These are phyloP conservation scores for Sphagnurus paluster DNA, from an alignment of 1,284 basidiomycete species.

Conservation along the genomic window DNA sequence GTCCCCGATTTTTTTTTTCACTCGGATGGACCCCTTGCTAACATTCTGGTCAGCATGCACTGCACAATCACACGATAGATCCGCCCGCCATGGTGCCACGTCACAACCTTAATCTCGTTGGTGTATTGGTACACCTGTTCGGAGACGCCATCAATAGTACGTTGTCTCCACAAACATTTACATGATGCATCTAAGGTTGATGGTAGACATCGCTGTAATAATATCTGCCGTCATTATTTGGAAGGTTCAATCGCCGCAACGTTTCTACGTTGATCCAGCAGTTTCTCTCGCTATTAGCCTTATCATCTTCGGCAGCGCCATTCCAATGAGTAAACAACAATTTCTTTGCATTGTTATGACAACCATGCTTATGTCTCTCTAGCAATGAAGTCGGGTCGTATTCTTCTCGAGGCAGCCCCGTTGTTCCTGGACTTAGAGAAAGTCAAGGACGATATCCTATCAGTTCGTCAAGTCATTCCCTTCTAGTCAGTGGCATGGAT, in stretches of 20 bases:
- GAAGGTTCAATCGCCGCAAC: conserved; percentile 38
- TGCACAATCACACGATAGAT: conserved; percentile 44
- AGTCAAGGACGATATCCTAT: conserved; percentile 42
- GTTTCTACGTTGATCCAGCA: conserved; percentile 49
- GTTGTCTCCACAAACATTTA: conserved; percentile 10
- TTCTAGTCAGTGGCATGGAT: conserved; percentile 6
- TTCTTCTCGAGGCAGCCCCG: conserved; percentile 48
- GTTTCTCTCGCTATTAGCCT: conserved; percentile 45
- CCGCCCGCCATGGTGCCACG: conserved; percentile 32
- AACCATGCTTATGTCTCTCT: conserved; percentile 1
- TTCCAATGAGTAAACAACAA: conserved; percentile 43
- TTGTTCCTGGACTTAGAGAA: conserved; percentile 46
- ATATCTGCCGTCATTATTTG: conserved; percentile 44
- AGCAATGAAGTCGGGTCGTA: conserved; percentile 45
- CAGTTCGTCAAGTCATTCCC: conserved; percentile 28
- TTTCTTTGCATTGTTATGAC: conserved; percentile 1
- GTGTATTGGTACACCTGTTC: conserved; percentile 45
- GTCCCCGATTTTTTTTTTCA: background rate
- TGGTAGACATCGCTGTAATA: conserved; percentile 47
- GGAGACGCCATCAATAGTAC: conserved; percentile 50
- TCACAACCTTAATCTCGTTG: conserved; percentile 41
- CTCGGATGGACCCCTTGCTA: background rate
- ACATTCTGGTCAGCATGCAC: conserved; percentile 33
- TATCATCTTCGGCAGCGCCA: conserved; percentile 47
- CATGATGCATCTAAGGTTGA: background rate